These are phyloP conservation scores for Hymenoscyphus albidus DNA, from an alignment of 2,329 filamentous ascomycete genomes.

Conservation along the genomic window DNA sequence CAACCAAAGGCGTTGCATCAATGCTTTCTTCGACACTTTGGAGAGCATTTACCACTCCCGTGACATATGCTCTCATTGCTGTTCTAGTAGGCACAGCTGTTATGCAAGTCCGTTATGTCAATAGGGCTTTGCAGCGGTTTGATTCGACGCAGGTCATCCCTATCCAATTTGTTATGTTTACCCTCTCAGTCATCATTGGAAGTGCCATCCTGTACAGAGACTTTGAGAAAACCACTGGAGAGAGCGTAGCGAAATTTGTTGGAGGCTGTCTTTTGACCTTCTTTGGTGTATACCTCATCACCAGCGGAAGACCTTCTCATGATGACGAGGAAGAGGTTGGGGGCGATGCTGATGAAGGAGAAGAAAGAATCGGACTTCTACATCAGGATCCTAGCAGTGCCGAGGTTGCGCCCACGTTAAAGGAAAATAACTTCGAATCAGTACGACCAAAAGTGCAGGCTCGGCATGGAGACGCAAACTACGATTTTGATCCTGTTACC, in stretches of 20 bases:
- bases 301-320: conserved; percentile 66
- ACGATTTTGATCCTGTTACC: conserved; percentile 19
- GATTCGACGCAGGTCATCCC: conserved; percentile 98
- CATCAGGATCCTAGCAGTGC: conserved; percentile 44
- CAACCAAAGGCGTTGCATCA: conserved; percentile 94
- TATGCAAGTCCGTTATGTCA: conserved; percentile 97
- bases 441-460: conserved; percentile 13
- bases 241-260: conserved; percentile 78
- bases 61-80: conserved; percentile 81
- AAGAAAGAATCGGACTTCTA: conserved; percentile 58
- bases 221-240: conserved; percentile 75
- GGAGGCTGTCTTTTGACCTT: conserved; percentile 91
- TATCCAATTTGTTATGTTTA: conserved; percentile 96
- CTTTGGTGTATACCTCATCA: conserved; percentile 95
- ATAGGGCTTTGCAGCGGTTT: conserved; percentile 84
- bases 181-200: conserved; percentile 88
- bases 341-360: conserved; percentile 59
- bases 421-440: conserved; percentile 15
- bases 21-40: conserved; percentile 88
- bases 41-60: conserved; percentile 83
- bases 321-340: conserved; percentile 56
- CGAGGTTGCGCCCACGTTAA: conserved; percentile 15
- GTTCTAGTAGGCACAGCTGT: conserved; percentile 80
- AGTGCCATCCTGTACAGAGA: conserved; percentile 92
- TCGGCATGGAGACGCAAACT: conserved; percentile 20